phyloP scores from a whole-genome alignment of 2,329 filamentous ascomycete genomes.

The Beauveria varroae region DNA sequence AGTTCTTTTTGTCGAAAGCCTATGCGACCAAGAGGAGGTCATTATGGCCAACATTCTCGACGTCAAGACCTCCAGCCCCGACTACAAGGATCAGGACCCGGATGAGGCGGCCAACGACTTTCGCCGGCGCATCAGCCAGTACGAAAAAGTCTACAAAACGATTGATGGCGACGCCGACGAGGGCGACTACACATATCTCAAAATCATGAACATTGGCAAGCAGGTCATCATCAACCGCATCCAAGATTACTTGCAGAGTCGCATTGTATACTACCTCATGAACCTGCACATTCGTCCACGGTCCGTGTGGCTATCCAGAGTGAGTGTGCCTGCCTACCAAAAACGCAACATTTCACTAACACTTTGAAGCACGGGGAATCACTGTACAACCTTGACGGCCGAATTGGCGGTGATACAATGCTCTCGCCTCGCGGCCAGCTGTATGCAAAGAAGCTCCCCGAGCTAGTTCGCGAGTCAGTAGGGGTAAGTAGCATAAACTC shows the following conservation, averaged over 20 bases:
- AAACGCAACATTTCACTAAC: neutral
- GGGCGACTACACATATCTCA: constrained; percentile 84
- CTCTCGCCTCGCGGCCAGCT: constrained; percentile 80
- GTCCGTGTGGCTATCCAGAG: constrained; percentile 91
- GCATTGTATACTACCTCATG: constrained; percentile 97
- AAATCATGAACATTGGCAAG: constrained; percentile 92
- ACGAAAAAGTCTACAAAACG: constrained; percentile 93
- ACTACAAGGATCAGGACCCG: constrained; percentile 90
- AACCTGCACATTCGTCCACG: constrained; percentile 95
- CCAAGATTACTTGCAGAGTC: constrained; percentile 90
- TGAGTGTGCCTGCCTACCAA: constrained; percentile 36
- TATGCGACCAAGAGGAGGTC: constrained; percentile 89
- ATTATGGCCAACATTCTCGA: constrained; percentile 98
- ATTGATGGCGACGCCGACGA: constrained; percentile 78
- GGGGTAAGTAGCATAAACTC: constrained; percentile 50
- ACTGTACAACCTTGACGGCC: constrained; percentile 78
- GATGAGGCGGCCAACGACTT: constrained; percentile 88
- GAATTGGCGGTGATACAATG: constrained; percentile 87
- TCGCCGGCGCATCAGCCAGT: constrained; percentile 88
- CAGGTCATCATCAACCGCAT: constrained; percentile 98
- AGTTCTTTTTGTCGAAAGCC: constrained; percentile 92
- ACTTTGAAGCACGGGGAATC: constrained; percentile 77
- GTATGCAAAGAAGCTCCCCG: constrained; percentile 79
- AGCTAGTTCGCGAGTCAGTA: constrained; percentile 76
- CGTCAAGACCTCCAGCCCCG: constrained; percentile 93